phyloP scores from a whole-genome alignment of 2,329 filamentous ascomycete species.

The Pseudomassariella vexata region DNA sequence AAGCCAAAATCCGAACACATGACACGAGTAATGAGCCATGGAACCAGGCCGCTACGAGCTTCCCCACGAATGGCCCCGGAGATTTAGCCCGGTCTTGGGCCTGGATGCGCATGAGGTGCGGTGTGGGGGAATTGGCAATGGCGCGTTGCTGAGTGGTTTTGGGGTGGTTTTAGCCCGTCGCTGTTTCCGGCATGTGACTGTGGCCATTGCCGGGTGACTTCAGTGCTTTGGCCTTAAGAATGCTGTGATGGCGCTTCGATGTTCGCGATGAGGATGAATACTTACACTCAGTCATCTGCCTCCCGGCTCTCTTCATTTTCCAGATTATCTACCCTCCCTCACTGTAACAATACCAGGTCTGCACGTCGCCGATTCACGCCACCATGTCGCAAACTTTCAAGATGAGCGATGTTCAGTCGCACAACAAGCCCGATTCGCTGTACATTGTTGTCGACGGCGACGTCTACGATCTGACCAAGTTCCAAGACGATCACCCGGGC shows the following conservation, averaged over 20 bases:
- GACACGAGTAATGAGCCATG: slow-evolving; percentile 1
- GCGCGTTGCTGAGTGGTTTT: slow-evolving; percentile 3
- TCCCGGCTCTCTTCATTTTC: too few species aligned
- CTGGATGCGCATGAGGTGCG: not conserved
- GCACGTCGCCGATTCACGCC: too few species aligned
- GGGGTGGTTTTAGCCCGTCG: not conserved
- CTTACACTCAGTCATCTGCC: too few species aligned
- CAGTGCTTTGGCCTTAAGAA: slow-evolving; percentile 1
- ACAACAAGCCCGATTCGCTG: slow-evolving; percentile 81
- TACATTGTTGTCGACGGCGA: slow-evolving; percentile 93
- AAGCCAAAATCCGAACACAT: slow-evolving; percentile 2
- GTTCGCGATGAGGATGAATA: too few species aligned
- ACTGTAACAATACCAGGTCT: too few species aligned
- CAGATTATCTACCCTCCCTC: too few species aligned
- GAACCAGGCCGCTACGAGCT: not conserved
- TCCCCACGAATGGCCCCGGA: slow-evolving; percentile 5
- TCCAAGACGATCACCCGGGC: slow-evolving; percentile 75
- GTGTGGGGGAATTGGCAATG: slow-evolving; percentile 4
- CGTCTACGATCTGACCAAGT: slow-evolving; percentile 90
- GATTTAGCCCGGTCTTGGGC: not conserved
- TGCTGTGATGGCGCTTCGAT: slow-evolving; percentile 2
- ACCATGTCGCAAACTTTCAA: slow-evolving; percentile 86
- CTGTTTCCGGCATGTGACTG: slow-evolving; percentile 6
- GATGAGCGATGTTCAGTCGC: slow-evolving; percentile 77
- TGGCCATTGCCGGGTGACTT: slow-evolving; percentile 1